Base-by-base conservation (phyloP, 2,329 filamentous ascomycete genomes). In the Sporothrix euskadiensis region DNA sequence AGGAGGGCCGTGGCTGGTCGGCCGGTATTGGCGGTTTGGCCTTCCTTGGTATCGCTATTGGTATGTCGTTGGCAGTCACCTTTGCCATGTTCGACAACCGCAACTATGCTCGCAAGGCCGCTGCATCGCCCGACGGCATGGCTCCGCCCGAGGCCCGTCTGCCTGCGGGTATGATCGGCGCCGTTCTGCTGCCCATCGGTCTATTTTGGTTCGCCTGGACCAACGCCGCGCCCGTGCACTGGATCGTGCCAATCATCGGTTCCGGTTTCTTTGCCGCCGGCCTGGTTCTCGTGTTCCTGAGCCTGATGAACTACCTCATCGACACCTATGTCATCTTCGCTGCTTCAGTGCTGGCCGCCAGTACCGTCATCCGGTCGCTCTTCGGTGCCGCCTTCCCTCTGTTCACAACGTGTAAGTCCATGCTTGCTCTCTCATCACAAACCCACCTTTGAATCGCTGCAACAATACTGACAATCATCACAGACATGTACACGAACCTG, bases 301-400 rank as follows among this genome's bases (percentile, higher is more conserved):
- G 84, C 5, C 81, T 89, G 63, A 85, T 89, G 78, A 91, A 89
- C 81, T 92, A 92, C 80, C 85, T 92, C 14, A 88, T 92, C 75
- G 91, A 92, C 78, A 83, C 88, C 6, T 90, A 93, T 80, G 90
- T 90, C 70, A 91, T 94, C 77, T 95, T 91, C 75, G 92, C 93
- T 0, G 92, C 92, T 0, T 92, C 90, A 0, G 91, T 90, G 0
- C 83, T 94, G 9, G 92, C 92, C 2, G 91, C 91, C 66, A 93
- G 90, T 80, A 86, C 89, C 1, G 88, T 94, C 35, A 83, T 94
- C 12, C 89, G 92, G 74, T 92, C 90, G 0, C 81, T 92, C 16
- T 92, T 94, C 75, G 92, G 91, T 73, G 88, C 90, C 0, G 89
- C 87, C 0, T 94, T 94, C 82, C 92, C 91, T 0, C 85, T 94